phyloP scores from a whole-genome alignment of 1,284 basidiomycete genomes.

The Stygiomarasmius scandens region DNA sequence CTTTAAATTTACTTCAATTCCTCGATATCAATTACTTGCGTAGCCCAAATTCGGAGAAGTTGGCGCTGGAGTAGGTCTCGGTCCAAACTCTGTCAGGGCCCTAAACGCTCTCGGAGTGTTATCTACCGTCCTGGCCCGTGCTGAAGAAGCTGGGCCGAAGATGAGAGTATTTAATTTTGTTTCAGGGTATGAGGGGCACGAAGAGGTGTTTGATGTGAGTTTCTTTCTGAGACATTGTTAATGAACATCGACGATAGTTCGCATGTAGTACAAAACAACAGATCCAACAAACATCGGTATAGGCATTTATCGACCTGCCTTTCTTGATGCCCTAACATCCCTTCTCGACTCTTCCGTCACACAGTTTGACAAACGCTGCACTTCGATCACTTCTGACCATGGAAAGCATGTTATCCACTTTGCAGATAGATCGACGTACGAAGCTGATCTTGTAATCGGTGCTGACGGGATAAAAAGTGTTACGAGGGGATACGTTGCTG shows the following conservation, averaged over 20 bases:
- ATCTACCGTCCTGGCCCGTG: slow-evolving; percentile 39
- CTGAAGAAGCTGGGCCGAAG: slow-evolving; percentile 34
- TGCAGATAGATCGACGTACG: slow-evolving; percentile 46
- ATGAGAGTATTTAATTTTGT: slow-evolving; percentile 42
- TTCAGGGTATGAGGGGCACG: slow-evolving; percentile 43
- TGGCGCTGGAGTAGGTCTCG: slow-evolving; percentile 56
- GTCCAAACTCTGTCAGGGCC: slow-evolving; percentile 52
- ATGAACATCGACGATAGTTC: not conserved
- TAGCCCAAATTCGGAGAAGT: slow-evolving; percentile 29
- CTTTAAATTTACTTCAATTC: not conserved
- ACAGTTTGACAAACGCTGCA: slow-evolving; percentile 56
- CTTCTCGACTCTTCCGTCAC: slow-evolving; percentile 42
- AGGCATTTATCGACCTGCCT: slow-evolving; percentile 49
- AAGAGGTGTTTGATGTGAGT: slow-evolving; percentile 49
- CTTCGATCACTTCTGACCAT: slow-evolving; percentile 32
- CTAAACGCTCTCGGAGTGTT: slow-evolving; percentile 47
- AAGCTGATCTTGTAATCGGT: slow-evolving; percentile 55
- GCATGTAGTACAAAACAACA: slow-evolving; percentile 36
- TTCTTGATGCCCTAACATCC: slow-evolving; percentile 50
- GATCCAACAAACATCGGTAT: slow-evolving; percentile 38
- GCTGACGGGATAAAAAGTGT: slow-evolving; percentile 57
- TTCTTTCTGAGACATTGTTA: not conserved
- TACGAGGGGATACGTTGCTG: slow-evolving; percentile 40
- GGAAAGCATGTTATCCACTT: slow-evolving; percentile 41
- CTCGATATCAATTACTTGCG: not conserved